Percentiles rank a stretch among this genome's conserved stretches.
These are phyloP conservation scores for Agaricus subrufescens DNA, from an alignment of 768 basidiomycete species.

Conservation along the genomic window DNA sequence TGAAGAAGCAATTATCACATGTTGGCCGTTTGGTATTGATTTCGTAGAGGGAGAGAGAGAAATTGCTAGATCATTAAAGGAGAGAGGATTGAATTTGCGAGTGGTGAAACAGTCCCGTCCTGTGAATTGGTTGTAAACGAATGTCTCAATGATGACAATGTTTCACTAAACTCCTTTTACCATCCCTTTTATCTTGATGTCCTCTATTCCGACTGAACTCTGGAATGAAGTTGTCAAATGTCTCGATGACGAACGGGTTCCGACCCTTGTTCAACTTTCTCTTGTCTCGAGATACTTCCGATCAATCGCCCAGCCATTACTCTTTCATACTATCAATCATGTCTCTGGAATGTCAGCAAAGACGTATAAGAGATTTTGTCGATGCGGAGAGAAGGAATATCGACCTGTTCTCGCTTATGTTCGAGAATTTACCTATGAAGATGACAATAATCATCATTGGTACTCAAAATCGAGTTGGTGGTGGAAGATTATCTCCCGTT, in stretches of 20 bases:
- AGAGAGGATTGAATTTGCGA: not conserved
- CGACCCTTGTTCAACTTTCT: not conserved
- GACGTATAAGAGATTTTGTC: not conserved
- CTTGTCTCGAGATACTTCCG: not conserved
- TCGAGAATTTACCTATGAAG: not conserved
- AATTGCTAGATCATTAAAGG: not conserved
- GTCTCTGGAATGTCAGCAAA: not conserved
- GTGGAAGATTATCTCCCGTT: too few relatives aligned
- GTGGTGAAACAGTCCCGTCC: not conserved
- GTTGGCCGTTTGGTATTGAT: slow-evolving; percentile 5
- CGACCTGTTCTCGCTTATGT: not conserved
- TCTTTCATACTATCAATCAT: not conserved
- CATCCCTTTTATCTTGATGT: not conserved
- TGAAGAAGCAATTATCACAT: not conserved
- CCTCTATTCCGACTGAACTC: not conserved
- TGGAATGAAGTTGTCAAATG: not conserved
- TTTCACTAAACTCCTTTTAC: not conserved
- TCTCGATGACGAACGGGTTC: not conserved
- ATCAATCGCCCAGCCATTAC: not conserved
- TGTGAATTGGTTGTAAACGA: not conserved
- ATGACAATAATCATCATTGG: not conserved
- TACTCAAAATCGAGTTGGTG: too few relatives aligned
- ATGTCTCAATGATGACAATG: not conserved
- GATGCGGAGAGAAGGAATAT: not conserved
- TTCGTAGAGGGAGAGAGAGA: not conserved